Evolutionary conservation across 2,329 filamentous ascomycete genomes (phyloP).

Genomic region (Epichloe sp.): DNA sequence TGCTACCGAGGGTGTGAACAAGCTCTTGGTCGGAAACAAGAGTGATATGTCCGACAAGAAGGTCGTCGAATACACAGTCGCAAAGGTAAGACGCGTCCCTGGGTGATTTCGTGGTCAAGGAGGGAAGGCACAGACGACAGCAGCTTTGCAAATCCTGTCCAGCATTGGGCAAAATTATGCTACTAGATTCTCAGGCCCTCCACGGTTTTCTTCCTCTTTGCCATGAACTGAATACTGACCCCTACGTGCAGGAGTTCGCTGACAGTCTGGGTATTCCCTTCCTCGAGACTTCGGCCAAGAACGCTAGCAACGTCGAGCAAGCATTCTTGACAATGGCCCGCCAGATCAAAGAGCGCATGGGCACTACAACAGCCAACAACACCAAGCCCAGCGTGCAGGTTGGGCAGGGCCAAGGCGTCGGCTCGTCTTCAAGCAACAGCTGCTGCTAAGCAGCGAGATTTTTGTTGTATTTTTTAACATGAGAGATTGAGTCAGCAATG

Average conservation of each 20-base stretch:
- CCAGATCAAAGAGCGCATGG: slow-evolving; percentile 99
- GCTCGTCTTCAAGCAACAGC: slow-evolving; percentile 69
- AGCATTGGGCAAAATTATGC: neutral
- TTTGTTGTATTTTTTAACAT: neutral
- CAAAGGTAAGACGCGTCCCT: slow-evolving; percentile 61
- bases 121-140: neutral
- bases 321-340: slow-evolving; percentile 99
- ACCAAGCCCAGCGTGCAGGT: slow-evolving; percentile 98
- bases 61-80: slow-evolving; percentile 98
- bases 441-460: slow-evolving; percentile 60
- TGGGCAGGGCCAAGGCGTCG: slow-evolving; percentile 85
- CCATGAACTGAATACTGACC: slow-evolving; percentile 9
- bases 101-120: neutral
- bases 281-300: slow-evolving; percentile 99
- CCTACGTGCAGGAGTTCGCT: slow-evolving; percentile 68
- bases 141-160: too few relatives aligned
- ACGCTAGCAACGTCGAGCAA: slow-evolving; percentile 98
- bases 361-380: slow-evolving; percentile 87
- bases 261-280: slow-evolving; percentile 98
- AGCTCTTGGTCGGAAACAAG: slow-evolving; percentile 98
- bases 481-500: neutral
- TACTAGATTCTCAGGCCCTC: too few relatives aligned
- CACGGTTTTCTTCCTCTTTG: neutral
- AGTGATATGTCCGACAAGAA: slow-evolving; percentile 99
- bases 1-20: slow-evolving; percentile 98